phyloP scores from a whole-genome alignment of 1,284 basidiomycete genomes.

The Marasmius oreades region DNA sequence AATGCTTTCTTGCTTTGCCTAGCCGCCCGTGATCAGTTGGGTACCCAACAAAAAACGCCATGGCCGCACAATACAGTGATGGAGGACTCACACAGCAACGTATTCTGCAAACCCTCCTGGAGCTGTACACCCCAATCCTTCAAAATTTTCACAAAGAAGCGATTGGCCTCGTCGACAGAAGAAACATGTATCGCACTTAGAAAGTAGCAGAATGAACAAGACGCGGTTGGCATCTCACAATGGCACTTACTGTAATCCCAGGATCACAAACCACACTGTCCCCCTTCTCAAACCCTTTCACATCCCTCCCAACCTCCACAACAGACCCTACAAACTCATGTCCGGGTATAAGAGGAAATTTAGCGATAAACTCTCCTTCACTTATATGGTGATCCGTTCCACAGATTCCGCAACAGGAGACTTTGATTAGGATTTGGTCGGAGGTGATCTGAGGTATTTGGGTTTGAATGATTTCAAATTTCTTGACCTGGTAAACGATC shows the following conservation, averaged over 20 bases:
- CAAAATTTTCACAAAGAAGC: slow-evolving; percentile 77
- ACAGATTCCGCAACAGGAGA: slow-evolving; percentile 34
- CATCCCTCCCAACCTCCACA: slow-evolving; percentile 67
- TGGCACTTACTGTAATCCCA: slow-evolving; percentile 46
- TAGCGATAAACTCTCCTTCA: slow-evolving; percentile 74
- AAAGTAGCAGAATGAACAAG: slow-evolving; percentile 2
- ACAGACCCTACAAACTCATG: slow-evolving; percentile 78
- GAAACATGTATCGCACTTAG: slow-evolving; percentile 78
- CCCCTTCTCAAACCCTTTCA: slow-evolving; percentile 63
- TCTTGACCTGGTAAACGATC: slow-evolving; percentile 41
- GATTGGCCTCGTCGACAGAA: slow-evolving; percentile 77
- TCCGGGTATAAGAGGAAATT: slow-evolving; percentile 78
- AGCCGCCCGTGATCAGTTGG: neutral
- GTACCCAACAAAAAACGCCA: neutral
- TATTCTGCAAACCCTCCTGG: slow-evolving; percentile 89
- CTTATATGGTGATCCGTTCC: slow-evolving; percentile 55
- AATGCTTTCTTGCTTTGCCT: slow-evolving; percentile 72
- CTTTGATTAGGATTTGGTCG: slow-evolving; percentile 53
- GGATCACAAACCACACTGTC: slow-evolving; percentile 78
- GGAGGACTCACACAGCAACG: slow-evolving; percentile 59
- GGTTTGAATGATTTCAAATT: slow-evolving; percentile 61
- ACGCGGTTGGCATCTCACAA: slow-evolving; percentile 1
- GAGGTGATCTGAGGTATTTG: slow-evolving; percentile 60
- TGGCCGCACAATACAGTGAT: neutral
- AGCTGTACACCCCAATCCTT: slow-evolving; percentile 69